A percentile compares a stretch with the other conserved stretches of the same genome.
phyloP scores from a whole-genome alignment of 495 filamentous ascomycete species.

The Aspergillus indologenus region DNA sequence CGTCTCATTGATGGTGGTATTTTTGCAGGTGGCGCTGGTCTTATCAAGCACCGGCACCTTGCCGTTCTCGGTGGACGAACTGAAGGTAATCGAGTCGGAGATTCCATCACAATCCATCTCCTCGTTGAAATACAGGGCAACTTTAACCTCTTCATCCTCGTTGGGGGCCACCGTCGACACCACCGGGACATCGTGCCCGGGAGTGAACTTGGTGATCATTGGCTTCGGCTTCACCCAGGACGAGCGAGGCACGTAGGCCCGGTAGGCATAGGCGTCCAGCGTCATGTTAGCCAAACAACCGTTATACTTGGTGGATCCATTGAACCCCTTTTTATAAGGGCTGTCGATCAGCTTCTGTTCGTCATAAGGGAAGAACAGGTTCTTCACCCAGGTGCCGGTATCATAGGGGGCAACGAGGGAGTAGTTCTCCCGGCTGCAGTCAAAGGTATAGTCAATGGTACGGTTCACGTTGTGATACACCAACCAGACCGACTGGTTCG shows the following conservation, averaged over 20 bases:
- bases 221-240: conserved; percentile 49
- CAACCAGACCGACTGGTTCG: conserved; percentile 61
- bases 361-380: conserved; percentile 62
- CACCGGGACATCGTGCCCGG: conserved; percentile 60
- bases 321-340: conserved; percentile 34
- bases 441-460: conserved; percentile 53
- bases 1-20: conserved; percentile 22
- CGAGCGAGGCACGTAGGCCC: conserved; percentile 55
- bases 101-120: conserved; percentile 60
- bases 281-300: conserved; percentile 55
- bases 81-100: conserved; percentile 44
- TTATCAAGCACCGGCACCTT: conserved; percentile 35
- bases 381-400: conserved; percentile 54
- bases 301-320: conserved; percentile 41
- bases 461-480: conserved; percentile 61
- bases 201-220: conserved; percentile 61
- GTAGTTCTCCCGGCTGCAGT: conserved; percentile 46
- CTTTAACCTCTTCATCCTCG: conserved; percentile 40
- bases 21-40: conserved; percentile 40
- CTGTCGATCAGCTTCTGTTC: conserved; percentile 42
- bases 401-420: conserved; percentile 58
- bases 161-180: conserved; percentile 44
- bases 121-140: conserved; percentile 57
- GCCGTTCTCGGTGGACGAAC: conserved; percentile 49
- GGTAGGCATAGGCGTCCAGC: conserved; percentile 57